A percentile compares a stretch with the other conserved stretches of the same genome.
Conservation (phyloP, 1,284 basidiomycete genomes). For the Heterobasidion parviporum region DNA sequence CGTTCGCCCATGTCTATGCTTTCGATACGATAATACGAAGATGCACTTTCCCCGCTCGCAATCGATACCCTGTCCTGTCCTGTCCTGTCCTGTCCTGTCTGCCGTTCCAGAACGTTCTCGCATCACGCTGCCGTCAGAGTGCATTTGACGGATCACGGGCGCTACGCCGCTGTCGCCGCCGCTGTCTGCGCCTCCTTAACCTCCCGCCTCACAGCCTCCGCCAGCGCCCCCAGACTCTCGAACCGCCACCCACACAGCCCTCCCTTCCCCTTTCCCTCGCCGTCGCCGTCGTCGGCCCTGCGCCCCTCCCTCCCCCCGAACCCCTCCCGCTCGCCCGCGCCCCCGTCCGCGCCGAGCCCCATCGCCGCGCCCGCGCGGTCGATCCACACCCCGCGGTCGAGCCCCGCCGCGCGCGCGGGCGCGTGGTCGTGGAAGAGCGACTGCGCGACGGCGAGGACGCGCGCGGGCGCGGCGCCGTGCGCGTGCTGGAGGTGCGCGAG, state of each 20-base stretch:
- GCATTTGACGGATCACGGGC: no score
- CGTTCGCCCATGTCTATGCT: neutral
- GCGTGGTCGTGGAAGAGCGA: neutral
- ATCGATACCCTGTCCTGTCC: no score
- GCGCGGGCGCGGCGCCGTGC: neutral
- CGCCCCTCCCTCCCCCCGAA: neutral
- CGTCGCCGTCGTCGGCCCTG: neutral
- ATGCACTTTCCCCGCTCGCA: no score
- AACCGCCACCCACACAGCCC: neutral
- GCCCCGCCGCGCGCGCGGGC: neutral
- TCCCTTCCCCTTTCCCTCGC: neutral
- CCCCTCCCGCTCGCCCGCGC: neutral
- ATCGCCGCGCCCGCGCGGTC: neutral
- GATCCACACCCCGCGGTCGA: neutral
- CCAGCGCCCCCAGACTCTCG: conserved; percentile 1
- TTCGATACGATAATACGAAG: neutral
- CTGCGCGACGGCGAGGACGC: neutral
- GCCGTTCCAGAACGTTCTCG: no score
- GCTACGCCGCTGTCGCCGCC: no score
- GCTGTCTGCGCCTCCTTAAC: neutral
- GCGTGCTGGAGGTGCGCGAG: neutral
- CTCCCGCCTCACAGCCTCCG: neutral
- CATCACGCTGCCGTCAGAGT: no score
- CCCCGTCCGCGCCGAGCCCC: neutral
- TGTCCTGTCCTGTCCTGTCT: no score